Percentiles rank a stretch among this genome's conserved stretches.
Conservation (phyloP, 768 basidiomycete species). For the Russula olivacea region DNA sequence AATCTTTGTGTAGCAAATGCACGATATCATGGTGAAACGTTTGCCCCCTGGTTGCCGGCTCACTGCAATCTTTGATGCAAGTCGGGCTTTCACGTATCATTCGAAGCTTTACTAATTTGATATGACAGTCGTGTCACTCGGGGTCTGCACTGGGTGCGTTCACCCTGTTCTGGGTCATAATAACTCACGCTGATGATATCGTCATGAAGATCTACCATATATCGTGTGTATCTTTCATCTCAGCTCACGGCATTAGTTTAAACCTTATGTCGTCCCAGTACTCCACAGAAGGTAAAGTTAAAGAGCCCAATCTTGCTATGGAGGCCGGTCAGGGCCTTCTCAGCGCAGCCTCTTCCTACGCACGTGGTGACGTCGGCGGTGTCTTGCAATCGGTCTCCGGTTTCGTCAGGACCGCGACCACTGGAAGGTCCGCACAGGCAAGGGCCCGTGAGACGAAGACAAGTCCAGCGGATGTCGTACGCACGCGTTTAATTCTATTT, state of each 20-base stretch:
- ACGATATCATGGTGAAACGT: constrained; percentile 44
- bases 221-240: constrained; percentile 22
- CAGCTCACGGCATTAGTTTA: not conserved
- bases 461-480: constrained; percentile 83
- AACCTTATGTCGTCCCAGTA: constrained; percentile 44
- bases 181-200: not conserved
- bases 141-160: constrained; percentile 40
- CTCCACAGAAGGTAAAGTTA: constrained; percentile 91
- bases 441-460: constrained; percentile 50
- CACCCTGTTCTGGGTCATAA: not conserved
- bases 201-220: constrained; percentile 35
- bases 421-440: constrained; percentile 56
- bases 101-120: constrained; percentile 15
- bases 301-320: constrained; percentile 84
- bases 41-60: constrained; percentile 64
- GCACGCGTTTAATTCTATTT: constrained; percentile 30
- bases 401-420: constrained; percentile 69
- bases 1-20: constrained; percentile 33
- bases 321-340: constrained; percentile 86
- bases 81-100: constrained; percentile 23
- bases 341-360: constrained; percentile 70
- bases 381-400: constrained; percentile 68
- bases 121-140: constrained; percentile 41
- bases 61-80: constrained; percentile 53
- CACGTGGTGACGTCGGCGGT: constrained; percentile 74